A percentile compares a stretch with the other conserved stretches of the same genome.
phyloP scores from a whole-genome alignment of 352 stramenopile species.

The Aphanomyces stellatus region DNA sequence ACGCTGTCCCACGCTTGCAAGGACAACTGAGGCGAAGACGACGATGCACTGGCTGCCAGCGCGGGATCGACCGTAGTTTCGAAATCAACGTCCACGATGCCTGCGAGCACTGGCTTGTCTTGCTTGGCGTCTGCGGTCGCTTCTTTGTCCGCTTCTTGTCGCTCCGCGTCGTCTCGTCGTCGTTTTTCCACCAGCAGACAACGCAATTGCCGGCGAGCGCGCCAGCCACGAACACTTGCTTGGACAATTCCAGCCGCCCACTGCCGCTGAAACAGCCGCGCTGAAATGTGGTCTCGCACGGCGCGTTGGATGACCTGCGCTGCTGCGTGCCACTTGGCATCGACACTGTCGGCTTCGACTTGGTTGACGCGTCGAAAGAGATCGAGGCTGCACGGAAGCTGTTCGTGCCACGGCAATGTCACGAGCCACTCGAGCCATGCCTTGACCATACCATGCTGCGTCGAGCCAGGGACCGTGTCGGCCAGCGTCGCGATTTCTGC shows the following conservation, averaged over 20 bases:
- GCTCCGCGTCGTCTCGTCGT: neutral
- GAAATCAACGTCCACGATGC: slow-evolving; percentile 4
- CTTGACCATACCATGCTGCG: slow-evolving; percentile 28
- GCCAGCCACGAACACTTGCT: slow-evolving; percentile 15
- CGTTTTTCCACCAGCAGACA: too few relatives aligned
- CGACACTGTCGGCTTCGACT: slow-evolving; percentile 24
- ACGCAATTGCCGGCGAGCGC: neutral
- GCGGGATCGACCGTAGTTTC: slow-evolving; percentile 8
- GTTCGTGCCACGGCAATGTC: slow-evolving; percentile 39
- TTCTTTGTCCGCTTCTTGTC: neutral
- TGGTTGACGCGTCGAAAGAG: slow-evolving; percentile 37
- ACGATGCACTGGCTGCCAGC: too few relatives aligned
- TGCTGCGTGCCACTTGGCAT: slow-evolving; percentile 19
- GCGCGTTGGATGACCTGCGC: slow-evolving; percentile 33
- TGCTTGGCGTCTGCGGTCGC: neutral
- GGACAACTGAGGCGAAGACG: too few relatives aligned
- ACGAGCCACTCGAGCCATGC: slow-evolving; percentile 61
- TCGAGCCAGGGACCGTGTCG: slow-evolving; percentile 20
- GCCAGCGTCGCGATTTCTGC: slow-evolving; percentile 44
- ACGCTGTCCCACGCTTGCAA: neutral
- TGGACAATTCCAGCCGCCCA: slow-evolving; percentile 32
- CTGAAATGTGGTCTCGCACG: slow-evolving; percentile 30
- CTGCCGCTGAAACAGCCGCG: slow-evolving; percentile 27
- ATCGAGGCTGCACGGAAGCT: slow-evolving; percentile 20
- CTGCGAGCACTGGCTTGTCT: neutral